phyloP scores from a whole-genome alignment of 257 asterid species.

The Solanum rostratum region DNA sequence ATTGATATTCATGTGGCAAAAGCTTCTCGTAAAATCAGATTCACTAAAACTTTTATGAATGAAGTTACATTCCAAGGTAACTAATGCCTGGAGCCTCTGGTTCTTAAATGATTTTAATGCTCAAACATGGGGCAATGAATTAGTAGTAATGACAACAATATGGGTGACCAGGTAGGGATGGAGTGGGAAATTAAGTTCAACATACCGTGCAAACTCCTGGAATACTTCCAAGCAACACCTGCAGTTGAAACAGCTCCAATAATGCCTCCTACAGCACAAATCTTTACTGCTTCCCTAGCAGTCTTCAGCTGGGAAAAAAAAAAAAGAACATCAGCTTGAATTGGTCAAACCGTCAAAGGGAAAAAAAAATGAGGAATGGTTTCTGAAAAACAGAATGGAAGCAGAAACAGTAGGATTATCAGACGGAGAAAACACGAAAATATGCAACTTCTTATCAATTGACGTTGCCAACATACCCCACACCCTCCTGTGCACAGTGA shows the following conservation, averaged over 20 bases:
- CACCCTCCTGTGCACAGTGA: background rate
- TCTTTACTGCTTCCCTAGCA: constrained; percentile 57
- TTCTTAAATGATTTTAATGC: background rate
- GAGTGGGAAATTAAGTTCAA: background rate
- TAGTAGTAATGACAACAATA: background rate
- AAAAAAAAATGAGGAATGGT: background rate
- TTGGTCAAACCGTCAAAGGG: background rate
- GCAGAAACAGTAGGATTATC: background rate
- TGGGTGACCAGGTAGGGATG: background rate
- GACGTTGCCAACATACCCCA: background rate
- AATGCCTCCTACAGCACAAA: constrained; percentile 63
- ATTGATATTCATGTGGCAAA: background rate
- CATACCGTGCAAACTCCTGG: constrained; percentile 83
- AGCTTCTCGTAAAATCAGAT: background rate
- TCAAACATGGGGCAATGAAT: background rate
- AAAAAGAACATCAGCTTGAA: background rate
- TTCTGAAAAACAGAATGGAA: background rate
- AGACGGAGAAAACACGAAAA: background rate
- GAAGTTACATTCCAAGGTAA: background rate
- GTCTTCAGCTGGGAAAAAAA: constrained; percentile 64
- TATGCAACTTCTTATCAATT: background rate
- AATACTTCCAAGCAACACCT: constrained; percentile 71
- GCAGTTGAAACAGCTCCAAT: constrained; percentile 75
- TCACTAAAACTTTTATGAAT: background rate
- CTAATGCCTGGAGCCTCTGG: background rate